Evolutionary conservation across 2,329 filamentous ascomycete genomes (phyloP).

Genomic region (Fusarium oligoseptatum): DNA sequence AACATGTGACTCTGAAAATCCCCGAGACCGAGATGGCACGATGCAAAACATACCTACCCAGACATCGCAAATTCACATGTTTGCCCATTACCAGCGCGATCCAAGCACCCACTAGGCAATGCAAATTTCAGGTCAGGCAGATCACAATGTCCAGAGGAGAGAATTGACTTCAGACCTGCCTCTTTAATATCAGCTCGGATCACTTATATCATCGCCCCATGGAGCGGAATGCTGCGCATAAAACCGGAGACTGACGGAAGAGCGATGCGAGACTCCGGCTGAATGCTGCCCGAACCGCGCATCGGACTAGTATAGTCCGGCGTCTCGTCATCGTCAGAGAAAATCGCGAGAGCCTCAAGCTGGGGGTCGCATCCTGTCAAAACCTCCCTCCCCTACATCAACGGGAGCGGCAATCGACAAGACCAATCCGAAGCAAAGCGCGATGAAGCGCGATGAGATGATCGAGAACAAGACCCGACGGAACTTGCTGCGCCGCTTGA

Average conservation of each 20-base stretch:
- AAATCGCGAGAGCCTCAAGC: slow-evolving; percentile 13
- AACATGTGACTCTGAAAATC: not conserved
- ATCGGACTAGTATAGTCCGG: slow-evolving; percentile 9
- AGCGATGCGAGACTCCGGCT: not conserved
- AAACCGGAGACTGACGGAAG: not conserved
- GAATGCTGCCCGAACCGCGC: not conserved
- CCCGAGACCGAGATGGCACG: not conserved
- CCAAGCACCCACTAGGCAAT: not conserved
- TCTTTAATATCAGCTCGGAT: not conserved
- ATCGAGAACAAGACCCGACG: slow-evolving; percentile 5
- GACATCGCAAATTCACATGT: not conserved
- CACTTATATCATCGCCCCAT: not conserved
- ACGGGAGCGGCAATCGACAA: not conserved
- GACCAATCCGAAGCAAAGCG: slow-evolving; percentile 1
- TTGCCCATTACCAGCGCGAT: not conserved
- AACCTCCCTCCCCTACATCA: not conserved
- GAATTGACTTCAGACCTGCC: not conserved
- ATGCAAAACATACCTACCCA: not conserved
- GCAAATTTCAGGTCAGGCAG: not conserved
- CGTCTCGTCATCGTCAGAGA: slow-evolving; percentile 5
- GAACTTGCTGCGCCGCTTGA: slow-evolving; percentile 1
- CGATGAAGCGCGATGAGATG: slow-evolving; percentile 5
- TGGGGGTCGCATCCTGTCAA: not conserved
- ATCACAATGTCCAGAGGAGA: not conserved
- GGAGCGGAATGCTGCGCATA: slow-evolving; percentile 6